phyloP scores from a whole-genome alignment of 2,329 filamentous ascomycete genomes.

The Hymenoscyphus fraxineus region DNA sequence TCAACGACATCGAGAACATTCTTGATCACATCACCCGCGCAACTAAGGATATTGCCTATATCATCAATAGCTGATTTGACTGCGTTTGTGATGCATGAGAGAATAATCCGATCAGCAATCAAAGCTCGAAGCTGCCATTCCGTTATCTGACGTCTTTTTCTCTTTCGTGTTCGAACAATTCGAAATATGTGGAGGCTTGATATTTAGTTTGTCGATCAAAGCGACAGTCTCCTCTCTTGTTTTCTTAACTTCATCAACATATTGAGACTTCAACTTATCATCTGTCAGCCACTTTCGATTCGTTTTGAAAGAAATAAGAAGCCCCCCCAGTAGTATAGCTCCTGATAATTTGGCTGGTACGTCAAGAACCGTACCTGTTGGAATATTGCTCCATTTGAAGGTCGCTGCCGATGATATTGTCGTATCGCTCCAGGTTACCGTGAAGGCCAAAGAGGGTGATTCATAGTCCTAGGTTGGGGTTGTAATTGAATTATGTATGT shows the following conservation, averaged over 20 bases:
- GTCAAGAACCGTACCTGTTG: slow-evolving; percentile 3
- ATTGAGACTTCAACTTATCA: slow-evolving; percentile 6
- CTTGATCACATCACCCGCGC: slow-evolving; percentile 9
- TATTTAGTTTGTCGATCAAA: neutral
- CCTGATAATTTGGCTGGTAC: slow-evolving; percentile 5
- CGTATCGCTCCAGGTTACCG: slow-evolving; percentile 1
- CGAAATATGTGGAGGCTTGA: neutral
- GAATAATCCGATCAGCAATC: slow-evolving; percentile 10
- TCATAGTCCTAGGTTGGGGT: no score
- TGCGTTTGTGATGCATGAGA: slow-evolving; percentile 6
- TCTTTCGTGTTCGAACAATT: slow-evolving; percentile 10
- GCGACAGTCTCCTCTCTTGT: slow-evolving; percentile 4
- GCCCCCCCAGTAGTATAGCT: slow-evolving; percentile 1
- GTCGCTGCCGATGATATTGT: neutral
- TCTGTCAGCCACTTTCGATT: slow-evolving; percentile 12
- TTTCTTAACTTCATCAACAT: slow-evolving; percentile 8
- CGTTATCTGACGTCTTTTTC: slow-evolving; percentile 8
- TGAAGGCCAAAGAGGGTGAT: no score
- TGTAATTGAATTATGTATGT: no score
- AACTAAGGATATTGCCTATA: slow-evolving; percentile 14
- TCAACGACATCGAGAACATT: slow-evolving; percentile 14
- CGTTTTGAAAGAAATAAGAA: slow-evolving; percentile 6
- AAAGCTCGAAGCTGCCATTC: slow-evolving; percentile 11
- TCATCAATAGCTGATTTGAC: slow-evolving; percentile 8
- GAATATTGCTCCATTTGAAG: neutral